Base-by-base conservation (phyloP, 371 early-diverging fungal species). In the Mortierella sp. region DNA sequence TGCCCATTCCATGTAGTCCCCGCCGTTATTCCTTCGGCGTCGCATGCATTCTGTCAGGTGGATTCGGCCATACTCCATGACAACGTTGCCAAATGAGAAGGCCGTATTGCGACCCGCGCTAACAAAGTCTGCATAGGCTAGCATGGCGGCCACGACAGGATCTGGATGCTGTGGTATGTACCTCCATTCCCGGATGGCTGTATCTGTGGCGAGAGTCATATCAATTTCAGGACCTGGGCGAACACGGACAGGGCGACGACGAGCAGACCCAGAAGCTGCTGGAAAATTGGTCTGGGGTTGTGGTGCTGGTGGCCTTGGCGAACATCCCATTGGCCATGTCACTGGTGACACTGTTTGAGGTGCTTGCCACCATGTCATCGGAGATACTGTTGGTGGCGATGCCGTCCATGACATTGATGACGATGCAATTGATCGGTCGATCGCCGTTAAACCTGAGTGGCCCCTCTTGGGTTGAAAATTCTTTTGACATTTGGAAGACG, bases 151-250 rank as follows among this genome's bases (percentile, higher is more conserved):
- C 5, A 54, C 5, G 16, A 19, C 18, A 18, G 54, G 42, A 30
- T 54, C 26, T n/a, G 39, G 23, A 18, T 41, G 54, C 8, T 41
- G 19, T 3, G 54, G 41, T 18, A 13, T 24, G 21, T 41, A 54
- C 10, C 16, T 38, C 54, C 54, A 41, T 18, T 41, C 42, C 24
- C 10, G 3, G 6, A 41, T 41, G 2, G 26, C 26, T 34, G 26
- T 26, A 24, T 41, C 41, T 14, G 12, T 14, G 21, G 54, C 6
- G 26, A 24, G 42, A 9, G 9, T 13, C 41, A 54, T 54, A 10
- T 54, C 54, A 24, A 41, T n/a, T 19, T 54, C 41, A 16, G 54
- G 38, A 10, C 54, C 38, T n/a, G n/a, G n/a, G n/a, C n/a, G n/a
- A 45, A 12, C 19, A 19, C 19, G 7, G 39, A 9, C 14, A 14